These are phyloP conservation scores for Kwoniella shivajii DNA, from an alignment of 1,284 basidiomycete species.

Conservation along the genomic window DNA sequence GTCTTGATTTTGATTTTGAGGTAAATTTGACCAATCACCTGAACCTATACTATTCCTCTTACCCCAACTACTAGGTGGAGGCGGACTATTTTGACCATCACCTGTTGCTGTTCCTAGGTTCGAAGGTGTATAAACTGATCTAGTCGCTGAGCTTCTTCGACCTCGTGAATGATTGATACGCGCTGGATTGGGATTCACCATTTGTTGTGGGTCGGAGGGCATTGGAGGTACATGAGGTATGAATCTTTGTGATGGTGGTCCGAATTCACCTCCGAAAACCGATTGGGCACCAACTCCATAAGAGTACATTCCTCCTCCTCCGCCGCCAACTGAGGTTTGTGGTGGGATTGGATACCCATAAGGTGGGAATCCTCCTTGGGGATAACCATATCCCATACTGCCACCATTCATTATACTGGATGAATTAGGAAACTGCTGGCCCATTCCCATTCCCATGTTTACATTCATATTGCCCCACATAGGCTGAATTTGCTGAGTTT, in stretches of 20 bases:
- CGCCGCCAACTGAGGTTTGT: background rate
- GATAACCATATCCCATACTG: constrained; percentile 4
- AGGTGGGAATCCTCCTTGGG: constrained; percentile 7
- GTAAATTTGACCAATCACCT: constrained; percentile 2
- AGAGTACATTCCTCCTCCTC: constrained; percentile 34
- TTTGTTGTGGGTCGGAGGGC: background rate
- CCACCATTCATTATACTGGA: background rate
- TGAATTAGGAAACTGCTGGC: constrained; percentile 6
- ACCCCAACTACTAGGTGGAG: constrained; percentile 10
- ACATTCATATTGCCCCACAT: background rate
- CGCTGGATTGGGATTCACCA: background rate
- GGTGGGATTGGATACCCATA: constrained; percentile 5
- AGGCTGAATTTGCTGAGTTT: constrained; percentile 2
- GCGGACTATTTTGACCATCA: background rate
- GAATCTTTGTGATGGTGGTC: constrained; percentile 30
- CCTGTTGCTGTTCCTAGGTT: background rate
- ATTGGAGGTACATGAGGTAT: background rate
- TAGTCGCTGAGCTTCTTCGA: background rate
- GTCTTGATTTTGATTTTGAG: background rate
- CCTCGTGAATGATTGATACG: background rate
- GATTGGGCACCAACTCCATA: constrained; percentile 41
- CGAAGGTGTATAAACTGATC: constrained; percentile 3
- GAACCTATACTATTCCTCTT: constrained; percentile 1
- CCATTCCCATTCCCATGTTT: constrained; percentile 13
- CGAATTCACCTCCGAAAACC: constrained; percentile 48